These are phyloP conservation scores for Vitis amurensis DNA, from an alignment of 164 flowering plant genomes.

Conservation along the genomic window DNA sequence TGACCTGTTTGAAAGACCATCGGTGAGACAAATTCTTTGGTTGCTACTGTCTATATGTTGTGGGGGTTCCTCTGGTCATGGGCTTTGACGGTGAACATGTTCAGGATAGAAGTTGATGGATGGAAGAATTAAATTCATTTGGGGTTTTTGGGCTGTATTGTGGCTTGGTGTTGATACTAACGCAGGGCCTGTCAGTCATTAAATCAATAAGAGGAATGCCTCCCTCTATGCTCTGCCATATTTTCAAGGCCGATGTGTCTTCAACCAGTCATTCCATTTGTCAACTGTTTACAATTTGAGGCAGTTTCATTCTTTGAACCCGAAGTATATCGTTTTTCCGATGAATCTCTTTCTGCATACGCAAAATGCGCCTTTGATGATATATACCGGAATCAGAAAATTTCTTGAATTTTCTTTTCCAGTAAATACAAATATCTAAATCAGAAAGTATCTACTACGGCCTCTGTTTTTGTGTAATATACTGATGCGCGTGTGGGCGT, in stretches of 20 bases:
- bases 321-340: not conserved
- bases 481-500: too few relatives aligned
- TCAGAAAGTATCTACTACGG: not conserved
- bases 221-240: slow-evolving; percentile 16
- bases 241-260: slow-evolving; percentile 9
- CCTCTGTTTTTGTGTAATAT: too few relatives aligned
- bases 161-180: not conserved
- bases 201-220: slow-evolving; percentile 6
- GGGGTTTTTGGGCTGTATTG: slow-evolving; percentile 3
- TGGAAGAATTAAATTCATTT: slow-evolving; percentile 12
- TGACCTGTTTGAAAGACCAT: slow-evolving; percentile 9
- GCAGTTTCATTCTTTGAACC: slow-evolving; percentile 16
- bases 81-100: not conserved
- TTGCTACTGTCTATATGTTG: slow-evolving; percentile 4
- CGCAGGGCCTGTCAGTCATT: slow-evolving; percentile 3
- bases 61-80: slow-evolving; percentile 7
- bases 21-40: slow-evolving; percentile 21
- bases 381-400: too few relatives aligned
- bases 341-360: not conserved
- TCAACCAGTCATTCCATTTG: not conserved
- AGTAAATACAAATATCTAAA: not conserved
- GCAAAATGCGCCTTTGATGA: too few relatives aligned
- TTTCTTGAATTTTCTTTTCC: not conserved
- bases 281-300: not conserved
- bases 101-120: slow-evolving; percentile 4